Percentiles rank a stretch among this genome's conserved stretches.
Evolutionary conservation across 108 stramenopile genomes (phyloP).

Genomic region (Pseudonitzschia pungens): DNA sequence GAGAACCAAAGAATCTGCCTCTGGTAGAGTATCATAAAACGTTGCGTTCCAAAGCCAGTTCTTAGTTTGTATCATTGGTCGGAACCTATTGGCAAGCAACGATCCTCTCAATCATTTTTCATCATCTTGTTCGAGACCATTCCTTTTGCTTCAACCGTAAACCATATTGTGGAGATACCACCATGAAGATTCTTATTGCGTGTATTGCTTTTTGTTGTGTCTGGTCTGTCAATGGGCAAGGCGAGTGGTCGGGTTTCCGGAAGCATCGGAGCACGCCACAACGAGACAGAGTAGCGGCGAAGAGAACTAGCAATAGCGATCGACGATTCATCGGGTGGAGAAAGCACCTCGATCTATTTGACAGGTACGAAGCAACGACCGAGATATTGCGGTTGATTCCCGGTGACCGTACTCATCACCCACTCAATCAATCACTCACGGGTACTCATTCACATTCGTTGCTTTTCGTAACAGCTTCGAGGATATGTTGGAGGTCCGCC

Average conservation of each 20-base stretch:
- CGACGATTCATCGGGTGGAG: neutral
- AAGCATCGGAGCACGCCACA: neutral
- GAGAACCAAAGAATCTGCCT: neutral
- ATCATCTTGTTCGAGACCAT: neutral
- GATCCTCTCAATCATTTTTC: neutral
- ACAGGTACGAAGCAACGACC: neutral
- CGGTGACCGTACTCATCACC: neutral
- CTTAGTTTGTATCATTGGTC: neutral
- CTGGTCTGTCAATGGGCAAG: neutral
- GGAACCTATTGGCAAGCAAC: neutral
- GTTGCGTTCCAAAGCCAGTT: neutral
- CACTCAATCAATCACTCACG: neutral
- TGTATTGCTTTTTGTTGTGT: neutral
- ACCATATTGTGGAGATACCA: neutral
- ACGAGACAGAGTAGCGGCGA: neutral
- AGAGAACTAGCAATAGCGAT: neutral
- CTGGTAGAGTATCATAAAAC: neutral
- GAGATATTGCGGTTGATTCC: neutral
- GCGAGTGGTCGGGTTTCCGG: neutral
- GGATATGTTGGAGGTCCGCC: constrained; percentile 8
- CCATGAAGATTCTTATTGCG: neutral
- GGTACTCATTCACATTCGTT: neutral
- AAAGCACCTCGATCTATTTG: neutral
- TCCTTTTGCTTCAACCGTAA: neutral
- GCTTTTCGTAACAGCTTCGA: constrained; percentile 7